Evolutionary conservation across 768 basidiomycete genomes (phyloP).

Genomic region (Austroboletus festivus): DNA sequence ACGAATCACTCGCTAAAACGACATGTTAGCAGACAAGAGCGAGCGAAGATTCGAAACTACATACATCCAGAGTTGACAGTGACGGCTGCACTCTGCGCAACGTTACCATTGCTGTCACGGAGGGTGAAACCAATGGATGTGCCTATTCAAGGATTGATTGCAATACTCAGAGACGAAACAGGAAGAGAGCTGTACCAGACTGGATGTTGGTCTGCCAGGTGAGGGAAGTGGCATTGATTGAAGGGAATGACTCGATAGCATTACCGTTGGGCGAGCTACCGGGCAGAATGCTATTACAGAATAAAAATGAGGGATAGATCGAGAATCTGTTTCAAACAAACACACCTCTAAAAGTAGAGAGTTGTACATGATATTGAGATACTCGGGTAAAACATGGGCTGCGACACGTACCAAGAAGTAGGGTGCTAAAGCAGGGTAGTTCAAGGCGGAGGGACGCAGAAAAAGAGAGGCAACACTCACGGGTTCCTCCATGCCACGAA

Average conservation of each 20-base stretch:
- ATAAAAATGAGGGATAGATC: neutral
- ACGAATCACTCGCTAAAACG: conserved; percentile 33
- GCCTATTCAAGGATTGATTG: conserved; percentile 29
- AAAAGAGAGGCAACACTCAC: conserved; percentile 38
- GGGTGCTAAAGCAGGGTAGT: conserved; percentile 40
- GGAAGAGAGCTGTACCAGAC: conserved; percentile 32
- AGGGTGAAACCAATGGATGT: conserved; percentile 55
- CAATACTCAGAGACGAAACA: neutral
- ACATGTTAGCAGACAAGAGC: conserved; percentile 9
- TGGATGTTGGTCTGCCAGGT: conserved; percentile 57
- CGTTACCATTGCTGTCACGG: conserved; percentile 55
- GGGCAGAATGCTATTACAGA: conserved; percentile 46
- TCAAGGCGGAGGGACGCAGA: neutral
- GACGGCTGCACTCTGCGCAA: conserved; percentile 52
- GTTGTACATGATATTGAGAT: neutral
- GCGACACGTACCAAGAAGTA: conserved; percentile 57
- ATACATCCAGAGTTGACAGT: conserved; percentile 47
- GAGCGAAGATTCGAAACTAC: conserved; percentile 20
- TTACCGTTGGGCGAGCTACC: conserved; percentile 44
- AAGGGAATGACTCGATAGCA: conserved; percentile 47
- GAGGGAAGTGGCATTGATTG: conserved; percentile 35
- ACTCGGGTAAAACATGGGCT: neutral
- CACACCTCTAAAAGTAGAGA: conserved; percentile 37
- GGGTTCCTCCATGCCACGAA: conserved; percentile 51
- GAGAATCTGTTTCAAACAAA: neutral